Evolutionary conservation across 2,329 filamentous ascomycete genomes (phyloP).

Genomic region (Claviceps cyperi): DNA sequence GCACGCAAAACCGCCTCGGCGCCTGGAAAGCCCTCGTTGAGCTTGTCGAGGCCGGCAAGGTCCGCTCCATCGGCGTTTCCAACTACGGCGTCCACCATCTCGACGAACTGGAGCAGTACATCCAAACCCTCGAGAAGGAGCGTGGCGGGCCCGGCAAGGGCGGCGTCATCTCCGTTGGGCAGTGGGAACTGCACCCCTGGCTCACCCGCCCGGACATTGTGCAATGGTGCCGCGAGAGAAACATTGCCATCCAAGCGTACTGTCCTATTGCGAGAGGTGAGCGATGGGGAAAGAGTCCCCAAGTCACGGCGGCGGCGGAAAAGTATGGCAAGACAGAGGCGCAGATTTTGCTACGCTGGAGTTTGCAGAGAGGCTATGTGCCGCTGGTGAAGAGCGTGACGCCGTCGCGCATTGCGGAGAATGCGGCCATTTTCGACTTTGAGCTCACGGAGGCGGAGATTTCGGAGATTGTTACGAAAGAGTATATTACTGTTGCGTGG

Average conservation of each 20-base stretch:
- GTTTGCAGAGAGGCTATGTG: constrained; percentile 62
- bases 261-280: constrained; percentile 49
- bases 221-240: constrained; percentile 54
- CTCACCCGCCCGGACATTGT: constrained; percentile 65
- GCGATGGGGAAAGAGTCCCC: constrained; percentile 50
- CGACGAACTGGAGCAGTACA: constrained; percentile 43
- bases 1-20: constrained; percentile 38
- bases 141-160: constrained; percentile 48
- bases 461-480: constrained; percentile 30
- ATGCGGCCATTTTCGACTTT: constrained; percentile 42
- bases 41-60: constrained; percentile 44
- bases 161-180: constrained; percentile 67
- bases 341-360: constrained; percentile 70
- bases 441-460: constrained; percentile 39
- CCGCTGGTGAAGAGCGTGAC: constrained; percentile 64
- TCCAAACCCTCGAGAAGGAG: constrained; percentile 45
- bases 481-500: constrained; percentile 42
- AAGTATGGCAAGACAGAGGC: constrained; percentile 62
- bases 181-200: constrained; percentile 88
- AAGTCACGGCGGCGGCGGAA: constrained; percentile 47
- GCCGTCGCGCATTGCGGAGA: constrained; percentile 50
- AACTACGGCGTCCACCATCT: constrained; percentile 52
- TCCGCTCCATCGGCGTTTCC: constrained; percentile 47
- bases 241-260: constrained; percentile 50
- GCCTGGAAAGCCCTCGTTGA: constrained; percentile 51